These are phyloP conservation scores for Chalciporus sp. DNA, from an alignment of 1,284 basidiomycete genomes.

Conservation along the genomic window DNA sequence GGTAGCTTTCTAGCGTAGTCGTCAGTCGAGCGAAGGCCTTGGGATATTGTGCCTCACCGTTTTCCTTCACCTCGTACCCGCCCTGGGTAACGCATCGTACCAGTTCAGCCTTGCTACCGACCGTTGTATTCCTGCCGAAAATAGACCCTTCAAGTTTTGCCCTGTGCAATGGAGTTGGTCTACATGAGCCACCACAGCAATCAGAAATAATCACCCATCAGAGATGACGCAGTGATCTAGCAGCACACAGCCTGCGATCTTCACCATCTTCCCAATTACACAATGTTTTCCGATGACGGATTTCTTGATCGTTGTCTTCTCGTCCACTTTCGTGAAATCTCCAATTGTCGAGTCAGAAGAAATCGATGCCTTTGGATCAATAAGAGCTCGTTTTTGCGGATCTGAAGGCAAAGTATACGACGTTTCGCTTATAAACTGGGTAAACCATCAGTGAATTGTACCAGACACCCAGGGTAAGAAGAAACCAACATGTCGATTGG, in stretches of 20 bases:
- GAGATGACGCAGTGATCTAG: slow-evolving; percentile 89
- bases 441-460: slow-evolving; percentile 3
- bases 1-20: slow-evolving; percentile 47
- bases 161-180: slow-evolving; percentile 42
- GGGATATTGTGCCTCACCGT: slow-evolving; percentile 49
- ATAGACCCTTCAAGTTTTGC: slow-evolving; percentile 91
- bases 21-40: slow-evolving; percentile 1
- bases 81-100: slow-evolving; percentile 86
- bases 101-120: slow-evolving; percentile 82
- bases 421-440: slow-evolving; percentile 53
- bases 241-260: slow-evolving; percentile 84
- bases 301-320: slow-evolving; percentile 86
- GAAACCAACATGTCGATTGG: slow-evolving; percentile 70
- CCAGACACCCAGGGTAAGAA: background rate
- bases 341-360: slow-evolving; percentile 86
- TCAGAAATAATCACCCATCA: slow-evolving; percentile 68
- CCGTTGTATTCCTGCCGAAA: slow-evolving; percentile 78
- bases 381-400: slow-evolving; percentile 60
- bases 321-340: slow-evolving; percentile 79
- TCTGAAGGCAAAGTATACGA: slow-evolving; percentile 60
- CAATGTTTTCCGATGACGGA: slow-evolving; percentile 90
- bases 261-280: slow-evolving; percentile 84
- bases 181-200: background rate
- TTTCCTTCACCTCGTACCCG: slow-evolving; percentile 79
- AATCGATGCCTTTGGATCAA: slow-evolving; percentile 82